Conservation (phyloP, 208 protist genomes). For the Leptomonas pyrrhocoris region DNA sequence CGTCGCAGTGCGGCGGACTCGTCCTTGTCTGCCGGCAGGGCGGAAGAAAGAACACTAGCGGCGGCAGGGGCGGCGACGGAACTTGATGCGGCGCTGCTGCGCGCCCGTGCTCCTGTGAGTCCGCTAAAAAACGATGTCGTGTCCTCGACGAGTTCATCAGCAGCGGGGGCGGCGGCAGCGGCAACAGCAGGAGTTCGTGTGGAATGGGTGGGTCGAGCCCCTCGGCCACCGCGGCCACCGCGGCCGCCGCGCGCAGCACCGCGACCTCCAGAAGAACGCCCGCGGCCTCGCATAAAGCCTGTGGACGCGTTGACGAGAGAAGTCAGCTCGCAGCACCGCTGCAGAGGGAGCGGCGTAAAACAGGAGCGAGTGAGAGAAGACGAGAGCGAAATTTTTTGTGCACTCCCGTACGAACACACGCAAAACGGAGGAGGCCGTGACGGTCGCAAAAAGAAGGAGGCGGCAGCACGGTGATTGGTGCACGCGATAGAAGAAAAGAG, state of each 20-base stretch:
- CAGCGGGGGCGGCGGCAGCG: conserved; percentile 6
- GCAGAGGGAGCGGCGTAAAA: neutral
- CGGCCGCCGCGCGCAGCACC: conserved; percentile 1
- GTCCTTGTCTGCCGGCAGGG: neutral
- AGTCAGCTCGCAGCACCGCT: neutral
- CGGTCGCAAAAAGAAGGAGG: too few relatives aligned
- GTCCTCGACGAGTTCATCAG: conserved; percentile 46
- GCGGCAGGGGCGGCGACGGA: neutral
- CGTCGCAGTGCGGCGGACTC: neutral
- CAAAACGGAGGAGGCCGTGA: too few relatives aligned
- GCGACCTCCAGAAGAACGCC: conserved; percentile 16
- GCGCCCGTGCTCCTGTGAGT: conserved; percentile 46
- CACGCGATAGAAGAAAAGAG: too few relatives aligned
- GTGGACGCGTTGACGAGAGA: conserved; percentile 11
- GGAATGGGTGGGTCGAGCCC: neutral
- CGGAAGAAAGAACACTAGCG: conserved; percentile 8
- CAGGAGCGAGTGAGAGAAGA: neutral
- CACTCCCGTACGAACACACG: too few relatives aligned
- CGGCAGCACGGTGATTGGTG: too few relatives aligned
- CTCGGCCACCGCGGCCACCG: neutral
- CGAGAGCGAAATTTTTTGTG: too few relatives aligned
- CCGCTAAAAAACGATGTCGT: conserved; percentile 65
- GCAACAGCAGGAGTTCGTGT: neutral
- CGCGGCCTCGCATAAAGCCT: conserved; percentile 31
- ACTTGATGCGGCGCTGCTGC: neutral